Base-by-base conservation (phyloP, 441 rosid genomes). In the Adansonia rubrostipa region DNA sequence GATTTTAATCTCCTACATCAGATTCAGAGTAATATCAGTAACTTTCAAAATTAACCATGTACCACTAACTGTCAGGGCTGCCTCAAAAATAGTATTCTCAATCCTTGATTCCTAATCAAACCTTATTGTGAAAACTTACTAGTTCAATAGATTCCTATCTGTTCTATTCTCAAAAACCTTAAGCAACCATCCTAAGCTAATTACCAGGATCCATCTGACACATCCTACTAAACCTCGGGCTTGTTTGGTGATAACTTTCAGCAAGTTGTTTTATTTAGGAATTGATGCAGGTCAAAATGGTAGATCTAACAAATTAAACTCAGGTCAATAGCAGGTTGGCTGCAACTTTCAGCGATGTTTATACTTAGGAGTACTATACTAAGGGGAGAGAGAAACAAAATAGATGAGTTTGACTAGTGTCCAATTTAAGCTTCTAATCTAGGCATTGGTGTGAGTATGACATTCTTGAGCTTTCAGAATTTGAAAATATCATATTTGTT, bases 401-500 rank as follows among this genome's bases (percentile, higher is more conserved):
- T 9, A 9, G 4, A 66, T 2, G 14, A 66, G 40, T 70, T 70
- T 22, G 33, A 53, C 20, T 24, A 51, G 22, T 24, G 8, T 53
- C 42, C 9, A n/a, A 17, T 24, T 50, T 71, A 8, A 71, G 14
- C 74, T 71, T 28, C 44, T 50, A 51, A 71, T 24, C 44, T 48
- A 22, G 13, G 17, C 6, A 22, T 13, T 48, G 19, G 22, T 14
- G 58, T 2, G 44, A 24, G 58, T 50, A 50, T 3, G 60, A 4
- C 5, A 14, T 14, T 15, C 9, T 15, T 71, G 61, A 6, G 45
- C 61, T 71, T 51, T 28, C 42, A 71, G 74, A 51, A 50, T 50
- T 50, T 24, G 13, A 70, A 71, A 71, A 71, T n/a, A 51, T 71
- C 22, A 51, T 14, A 50, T 48, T 68, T 68, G 57, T 22, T 20